Conservation (phyloP, 768 basidiomycete species). For the Russula abietina region DNA sequence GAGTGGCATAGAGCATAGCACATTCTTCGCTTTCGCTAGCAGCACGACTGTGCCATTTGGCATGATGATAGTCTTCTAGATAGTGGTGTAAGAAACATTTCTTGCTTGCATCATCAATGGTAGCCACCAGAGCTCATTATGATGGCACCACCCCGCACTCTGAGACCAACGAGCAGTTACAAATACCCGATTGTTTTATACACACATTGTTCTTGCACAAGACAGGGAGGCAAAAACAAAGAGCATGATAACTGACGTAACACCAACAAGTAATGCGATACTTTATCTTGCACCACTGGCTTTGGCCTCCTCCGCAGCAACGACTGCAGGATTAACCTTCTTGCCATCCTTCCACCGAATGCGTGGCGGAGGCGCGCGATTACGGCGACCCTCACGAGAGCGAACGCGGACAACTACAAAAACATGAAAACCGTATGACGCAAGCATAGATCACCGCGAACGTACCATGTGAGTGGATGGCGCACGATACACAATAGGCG, state of each 20-base stretch:
- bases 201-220: background rate
- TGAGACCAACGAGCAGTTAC: background rate
- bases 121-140: background rate
- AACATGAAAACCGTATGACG: background rate
- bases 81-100: constrained; percentile 35
- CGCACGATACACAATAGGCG: constrained; percentile 97
- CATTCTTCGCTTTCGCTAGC: constrained; percentile 36
- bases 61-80: constrained; percentile 37
- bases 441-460: constrained; percentile 3
- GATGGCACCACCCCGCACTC: background rate
- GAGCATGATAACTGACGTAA: constrained; percentile 23
- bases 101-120: background rate
- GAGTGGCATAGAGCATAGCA: constrained; percentile 28
- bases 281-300: constrained; percentile 36
- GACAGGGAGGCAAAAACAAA: background rate
- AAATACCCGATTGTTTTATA: background rate
- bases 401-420: constrained; percentile 90
- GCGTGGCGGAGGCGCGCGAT: constrained; percentile 95
- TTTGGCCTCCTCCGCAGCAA: constrained; percentile 86
- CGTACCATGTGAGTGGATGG: constrained; percentile 97
- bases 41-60: constrained; percentile 30
- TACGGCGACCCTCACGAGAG: constrained; percentile 90
- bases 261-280: constrained; percentile 10
- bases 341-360: constrained; percentile 93
- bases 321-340: constrained; percentile 94